Conservation (phyloP, 192 early-diverging fungal species). For the Lobosporangium transversale region DNA sequence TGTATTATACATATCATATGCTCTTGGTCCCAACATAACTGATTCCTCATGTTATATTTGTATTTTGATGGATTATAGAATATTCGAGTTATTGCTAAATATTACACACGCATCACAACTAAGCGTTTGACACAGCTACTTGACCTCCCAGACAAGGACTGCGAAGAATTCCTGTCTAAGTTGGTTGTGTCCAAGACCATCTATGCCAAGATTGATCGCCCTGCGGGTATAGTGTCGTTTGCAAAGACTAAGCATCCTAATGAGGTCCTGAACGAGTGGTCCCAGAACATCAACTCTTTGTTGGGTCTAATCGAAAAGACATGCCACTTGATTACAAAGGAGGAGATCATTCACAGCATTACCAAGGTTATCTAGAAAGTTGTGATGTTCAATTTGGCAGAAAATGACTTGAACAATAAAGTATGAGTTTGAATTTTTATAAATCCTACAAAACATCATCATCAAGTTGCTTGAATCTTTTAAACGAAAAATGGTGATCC, state of each 20-base stretch:
- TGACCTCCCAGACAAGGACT: constrained; percentile 84
- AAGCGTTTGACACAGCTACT: constrained; percentile 90
- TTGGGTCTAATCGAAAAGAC: constrained; percentile 96
- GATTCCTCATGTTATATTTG: constrained; percentile 1
- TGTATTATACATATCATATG: not conserved
- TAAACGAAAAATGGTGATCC: too few relatives aligned
- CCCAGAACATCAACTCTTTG: constrained; percentile 86
- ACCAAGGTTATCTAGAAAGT: constrained; percentile 61
- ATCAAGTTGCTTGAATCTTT: too few relatives aligned
- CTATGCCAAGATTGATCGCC: constrained; percentile 94
- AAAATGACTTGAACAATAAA: too few relatives aligned
- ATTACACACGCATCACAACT: constrained; percentile 90
- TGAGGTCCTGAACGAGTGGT: constrained; percentile 94
- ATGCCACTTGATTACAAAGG: constrained; percentile 88
- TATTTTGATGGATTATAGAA: constrained; percentile 60
- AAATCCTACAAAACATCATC: too few relatives aligned
- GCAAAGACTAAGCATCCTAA: constrained; percentile 85
- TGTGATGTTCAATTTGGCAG: not conserved
- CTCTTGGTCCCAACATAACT: too few relatives aligned
- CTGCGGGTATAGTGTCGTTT: constrained; percentile 91
- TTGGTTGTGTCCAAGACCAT: constrained; percentile 96
- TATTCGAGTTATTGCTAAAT: constrained; percentile 95
- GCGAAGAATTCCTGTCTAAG: constrained; percentile 92
- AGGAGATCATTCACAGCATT: constrained; percentile 90
- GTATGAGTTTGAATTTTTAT: too few relatives aligned